Conservation (phyloP, 1,284 basidiomycete species). For the Moniliella sp. region DNA sequence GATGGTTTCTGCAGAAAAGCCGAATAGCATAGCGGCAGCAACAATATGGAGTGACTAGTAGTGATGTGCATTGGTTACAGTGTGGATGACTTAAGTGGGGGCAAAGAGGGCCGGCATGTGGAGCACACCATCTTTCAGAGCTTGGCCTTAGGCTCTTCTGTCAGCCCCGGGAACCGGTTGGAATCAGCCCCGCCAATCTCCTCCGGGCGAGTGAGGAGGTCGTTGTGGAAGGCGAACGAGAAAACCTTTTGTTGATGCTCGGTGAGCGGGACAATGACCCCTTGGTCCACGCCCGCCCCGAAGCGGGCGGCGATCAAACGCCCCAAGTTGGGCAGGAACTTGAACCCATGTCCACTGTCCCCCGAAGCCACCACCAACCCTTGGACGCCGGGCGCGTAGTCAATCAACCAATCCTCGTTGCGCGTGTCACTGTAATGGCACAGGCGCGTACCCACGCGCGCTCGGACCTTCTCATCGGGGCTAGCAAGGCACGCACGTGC, state of each 20-base stretch:
- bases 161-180: not conserved
- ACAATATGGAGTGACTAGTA: too few species aligned
- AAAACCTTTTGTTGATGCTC: not conserved
- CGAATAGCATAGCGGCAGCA: too few species aligned
- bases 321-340: conserved; percentile 4
- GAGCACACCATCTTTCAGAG: too few species aligned
- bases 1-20: too few species aligned
- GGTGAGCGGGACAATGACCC: not conserved
- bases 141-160: too few species aligned
- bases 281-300: too few species aligned
- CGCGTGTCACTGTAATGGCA: conserved; percentile 49
- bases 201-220: not conserved
- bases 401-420: conserved; percentile 38
- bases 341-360: conserved; percentile 38
- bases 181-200: conserved; percentile 5
- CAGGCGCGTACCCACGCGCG: conserved; percentile 47
- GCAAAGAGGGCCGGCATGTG: too few species aligned
- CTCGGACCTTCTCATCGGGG: conserved; percentile 35
- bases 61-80: too few species aligned
- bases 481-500: not conserved
- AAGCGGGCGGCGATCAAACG: not conserved
- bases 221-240: not conserved
- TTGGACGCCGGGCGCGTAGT: conserved; percentile 35
- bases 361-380: conserved; percentile 37
- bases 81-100: too few species aligned